Evolutionary conservation across 176 grass and related monocot genomes (phyloP).

Genomic region (Coix lacrymajobi): DNA sequence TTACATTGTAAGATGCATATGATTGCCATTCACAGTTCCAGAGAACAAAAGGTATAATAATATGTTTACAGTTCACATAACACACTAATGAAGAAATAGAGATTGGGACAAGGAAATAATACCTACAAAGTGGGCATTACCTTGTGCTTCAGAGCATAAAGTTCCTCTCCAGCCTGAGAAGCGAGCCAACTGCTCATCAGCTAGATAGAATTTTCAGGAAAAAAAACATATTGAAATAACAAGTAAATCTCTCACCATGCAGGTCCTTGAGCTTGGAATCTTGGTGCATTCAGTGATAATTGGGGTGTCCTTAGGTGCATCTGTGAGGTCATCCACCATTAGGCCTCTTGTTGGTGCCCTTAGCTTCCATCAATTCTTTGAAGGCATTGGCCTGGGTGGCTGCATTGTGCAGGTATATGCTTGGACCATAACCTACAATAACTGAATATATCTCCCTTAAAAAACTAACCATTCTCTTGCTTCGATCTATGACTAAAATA

Average conservation of each 20-base stretch:
- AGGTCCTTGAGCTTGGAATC: slow-evolving; percentile 95
- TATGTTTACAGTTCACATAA: slow-evolving; percentile 3
- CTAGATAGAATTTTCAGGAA: neutral
- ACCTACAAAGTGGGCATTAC: slow-evolving; percentile 9
- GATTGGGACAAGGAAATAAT: neutral
- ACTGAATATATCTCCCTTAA: slow-evolving; percentile 1
- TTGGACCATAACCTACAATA: neutral
- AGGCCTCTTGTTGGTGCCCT: slow-evolving; percentile 86
- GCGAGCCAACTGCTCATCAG: neutral
- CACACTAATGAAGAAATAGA: neutral
- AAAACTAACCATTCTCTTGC: slow-evolving; percentile 4
- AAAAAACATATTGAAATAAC: slow-evolving; percentile 3
- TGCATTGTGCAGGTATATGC: slow-evolving; percentile 82
- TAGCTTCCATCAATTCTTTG: slow-evolving; percentile 99
- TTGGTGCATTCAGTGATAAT: slow-evolving; percentile 95
- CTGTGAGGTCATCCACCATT: slow-evolving; percentile 64
- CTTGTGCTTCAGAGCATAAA: neutral
- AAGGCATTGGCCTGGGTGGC: slow-evolving; percentile 91
- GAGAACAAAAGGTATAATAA: neutral
- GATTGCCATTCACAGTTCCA: neutral
- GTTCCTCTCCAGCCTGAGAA: slow-evolving; percentile 9
- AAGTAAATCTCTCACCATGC: slow-evolving; percentile 9
- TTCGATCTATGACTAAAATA: neutral
- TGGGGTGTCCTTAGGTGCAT: slow-evolving; percentile 85
- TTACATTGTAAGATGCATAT: neutral